phyloP scores from a whole-genome alignment of 768 basidiomycete species.

The Leccinum arenicola region DNA sequence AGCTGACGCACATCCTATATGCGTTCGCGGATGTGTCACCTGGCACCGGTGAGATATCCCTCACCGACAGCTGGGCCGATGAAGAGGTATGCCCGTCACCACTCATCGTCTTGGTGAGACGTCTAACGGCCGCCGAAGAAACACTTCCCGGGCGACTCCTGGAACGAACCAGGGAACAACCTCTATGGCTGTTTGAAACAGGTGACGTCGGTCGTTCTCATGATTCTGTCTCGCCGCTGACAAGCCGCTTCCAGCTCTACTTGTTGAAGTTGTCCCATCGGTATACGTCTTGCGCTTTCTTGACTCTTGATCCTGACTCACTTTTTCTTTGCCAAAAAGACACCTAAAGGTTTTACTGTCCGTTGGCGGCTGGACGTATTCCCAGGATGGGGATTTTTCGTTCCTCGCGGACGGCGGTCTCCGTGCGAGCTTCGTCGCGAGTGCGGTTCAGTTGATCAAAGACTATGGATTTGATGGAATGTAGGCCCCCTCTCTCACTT shows the following conservation, averaged over 20 bases:
- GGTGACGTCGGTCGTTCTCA: constrained; percentile 32
- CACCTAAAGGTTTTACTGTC: constrained; percentile 53
- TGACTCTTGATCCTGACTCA: not conserved
- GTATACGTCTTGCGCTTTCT: constrained; percentile 10
- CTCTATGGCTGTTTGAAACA: constrained; percentile 83
- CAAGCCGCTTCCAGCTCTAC: constrained; percentile 31
- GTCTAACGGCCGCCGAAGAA: constrained; percentile 41
- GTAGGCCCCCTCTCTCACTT: constrained; percentile 32
- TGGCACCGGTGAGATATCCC: constrained; percentile 54
- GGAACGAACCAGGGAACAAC: constrained; percentile 74
- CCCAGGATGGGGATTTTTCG: constrained; percentile 63
- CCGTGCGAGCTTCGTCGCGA: constrained; percentile 56
- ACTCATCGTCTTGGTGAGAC: not conserved
- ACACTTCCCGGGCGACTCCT: constrained; percentile 69
- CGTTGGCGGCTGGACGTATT: constrained; percentile 68
- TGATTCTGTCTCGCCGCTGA: not conserved
- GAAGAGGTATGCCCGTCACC: constrained; percentile 42
- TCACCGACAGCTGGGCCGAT: constrained; percentile 78
- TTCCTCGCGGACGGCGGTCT: constrained; percentile 53
- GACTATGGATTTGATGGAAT: constrained; percentile 84
- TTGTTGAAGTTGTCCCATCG: constrained; percentile 60
- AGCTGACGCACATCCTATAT: constrained; percentile 76
- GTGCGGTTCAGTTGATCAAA: constrained; percentile 60
- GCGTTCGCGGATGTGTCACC: constrained; percentile 74
- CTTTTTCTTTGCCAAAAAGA: constrained; percentile 14